A percentile compares a stretch with the other conserved stretches of the same genome.
phyloP scores from a whole-genome alignment of 148 eudicot genomes.

The Salicornia ramosissima region DNA sequence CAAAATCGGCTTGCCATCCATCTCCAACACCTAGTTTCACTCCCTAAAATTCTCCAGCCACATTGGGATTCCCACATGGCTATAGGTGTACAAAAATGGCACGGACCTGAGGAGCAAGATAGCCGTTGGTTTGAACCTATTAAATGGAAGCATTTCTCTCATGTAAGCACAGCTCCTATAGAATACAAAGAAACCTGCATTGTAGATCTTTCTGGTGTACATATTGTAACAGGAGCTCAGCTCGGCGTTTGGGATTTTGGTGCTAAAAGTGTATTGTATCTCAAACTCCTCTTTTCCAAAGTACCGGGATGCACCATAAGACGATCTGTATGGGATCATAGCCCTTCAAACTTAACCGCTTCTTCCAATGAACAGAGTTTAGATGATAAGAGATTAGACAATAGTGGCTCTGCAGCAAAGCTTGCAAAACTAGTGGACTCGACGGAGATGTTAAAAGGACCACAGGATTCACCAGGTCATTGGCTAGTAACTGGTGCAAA shows the following conservation, averaged over 20 bases:
- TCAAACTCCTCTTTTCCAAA: constrained; percentile 91
- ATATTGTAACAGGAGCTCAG: constrained; percentile 96
- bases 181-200: constrained; percentile 80
- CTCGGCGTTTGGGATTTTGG: constrained; percentile 98
- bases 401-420: constrained; percentile 44
- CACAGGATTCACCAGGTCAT: constrained; percentile 92
- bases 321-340: constrained; percentile 97
- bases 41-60: constrained; percentile 91
- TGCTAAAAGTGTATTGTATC: constrained; percentile 76
- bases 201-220: constrained; percentile 92
- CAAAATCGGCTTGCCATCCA: constrained; percentile 84
- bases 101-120: constrained; percentile 98
- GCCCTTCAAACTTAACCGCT: constrained; percentile 45
- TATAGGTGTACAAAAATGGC: constrained; percentile 95
- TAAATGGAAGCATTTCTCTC: constrained; percentile 96
- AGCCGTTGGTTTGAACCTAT: constrained; percentile 99
- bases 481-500: constrained; percentile 97
- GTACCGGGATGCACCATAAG: constrained; percentile 95
- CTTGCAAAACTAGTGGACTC: constrained; percentile 76
- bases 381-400: constrained; percentile 44
- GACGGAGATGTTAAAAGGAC: constrained; percentile 88
- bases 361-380: constrained; percentile 25
- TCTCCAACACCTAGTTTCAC: constrained; percentile 85
- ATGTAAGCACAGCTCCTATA: constrained; percentile 92
- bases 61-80: constrained; percentile 97